Conservation (phyloP, 176 grass and related monocot genomes). For the Coix lacrymajobi region DNA sequence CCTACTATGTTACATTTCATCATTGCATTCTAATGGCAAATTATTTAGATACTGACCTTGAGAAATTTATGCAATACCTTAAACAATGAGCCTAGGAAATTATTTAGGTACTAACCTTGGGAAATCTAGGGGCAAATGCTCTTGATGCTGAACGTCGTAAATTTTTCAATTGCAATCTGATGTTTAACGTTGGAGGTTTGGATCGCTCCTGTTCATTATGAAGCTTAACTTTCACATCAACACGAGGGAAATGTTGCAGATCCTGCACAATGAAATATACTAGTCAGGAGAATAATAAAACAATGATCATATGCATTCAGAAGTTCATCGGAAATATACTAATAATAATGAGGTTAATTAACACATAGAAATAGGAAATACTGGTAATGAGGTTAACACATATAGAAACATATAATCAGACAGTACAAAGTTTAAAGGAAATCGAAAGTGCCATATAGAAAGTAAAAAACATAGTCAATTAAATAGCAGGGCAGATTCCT, state of each 20-base stretch:
- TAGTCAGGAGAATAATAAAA: conserved; percentile 13
- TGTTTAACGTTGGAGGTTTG: conserved; percentile 54
- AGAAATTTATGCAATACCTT: conserved; percentile 30
- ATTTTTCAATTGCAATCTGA: conserved; percentile 70
- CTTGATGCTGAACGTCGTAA: conserved; percentile 51
- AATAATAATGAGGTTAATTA: background rate
- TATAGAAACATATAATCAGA: conserved; percentile 9
- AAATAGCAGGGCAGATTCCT: background rate
- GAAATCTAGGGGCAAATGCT: conserved; percentile 85
- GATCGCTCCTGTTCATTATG: conserved; percentile 49
- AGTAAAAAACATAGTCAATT: background rate
- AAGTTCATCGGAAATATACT: background rate
- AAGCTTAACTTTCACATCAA: conserved; percentile 65
- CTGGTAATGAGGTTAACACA: background rate
- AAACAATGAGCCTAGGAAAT: background rate
- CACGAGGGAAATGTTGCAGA: conserved; percentile 70
- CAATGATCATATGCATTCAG: conserved; percentile 9
- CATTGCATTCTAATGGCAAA: background rate
- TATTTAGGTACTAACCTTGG: conserved; percentile 60
- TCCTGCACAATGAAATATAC: conserved; percentile 51
- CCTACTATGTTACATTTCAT: background rate
- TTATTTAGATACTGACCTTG: conserved; percentile 55
- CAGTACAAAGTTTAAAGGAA: conserved; percentile 10
- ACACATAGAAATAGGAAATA: background rate
- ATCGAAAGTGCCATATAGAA: background rate